These are phyloP conservation scores for Zygnema cylindricum DNA, from an alignment of 139 green algal genomes.

Conservation along the genomic window DNA sequence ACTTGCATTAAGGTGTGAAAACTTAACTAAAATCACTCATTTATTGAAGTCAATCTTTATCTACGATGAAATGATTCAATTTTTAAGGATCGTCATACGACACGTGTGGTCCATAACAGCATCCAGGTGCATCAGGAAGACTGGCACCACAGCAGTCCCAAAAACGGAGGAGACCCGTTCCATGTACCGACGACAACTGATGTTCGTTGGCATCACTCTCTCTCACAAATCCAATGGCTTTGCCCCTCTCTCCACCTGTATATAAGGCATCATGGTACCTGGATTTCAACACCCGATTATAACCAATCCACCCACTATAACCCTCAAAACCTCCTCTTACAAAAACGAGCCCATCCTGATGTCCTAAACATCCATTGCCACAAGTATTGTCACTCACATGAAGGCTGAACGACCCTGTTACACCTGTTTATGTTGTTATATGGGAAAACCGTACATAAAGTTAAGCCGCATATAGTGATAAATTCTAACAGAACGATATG, in stretches of 20 bases:
- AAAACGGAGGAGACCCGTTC: constrained; percentile 45
- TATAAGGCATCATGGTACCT: constrained; percentile 51
- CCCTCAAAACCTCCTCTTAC: background rate
- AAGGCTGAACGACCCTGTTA: too few relatives aligned
- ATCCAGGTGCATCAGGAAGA: constrained; percentile 29
- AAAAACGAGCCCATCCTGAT: background rate
- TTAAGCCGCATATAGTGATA: too few relatives aligned
- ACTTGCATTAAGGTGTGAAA: background rate
- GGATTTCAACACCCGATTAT: background rate
- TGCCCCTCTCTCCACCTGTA: constrained; percentile 50
- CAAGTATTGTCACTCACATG: too few relatives aligned
- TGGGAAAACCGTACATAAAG: too few relatives aligned
- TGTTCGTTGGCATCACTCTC: constrained; percentile 31
- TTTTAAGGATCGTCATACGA: constrained; percentile 23
- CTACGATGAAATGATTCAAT: background rate
- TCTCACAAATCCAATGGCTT: constrained; percentile 44
- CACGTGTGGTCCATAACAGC: constrained; percentile 33
- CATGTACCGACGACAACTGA: constrained; percentile 29
- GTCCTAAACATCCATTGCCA: too few relatives aligned
- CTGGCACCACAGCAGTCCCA: constrained; percentile 53
- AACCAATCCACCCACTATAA: background rate
- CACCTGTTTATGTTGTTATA: too few relatives aligned
- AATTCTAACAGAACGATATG: too few relatives aligned
- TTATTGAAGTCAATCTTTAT: background rate
- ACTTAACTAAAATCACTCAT: background rate